Evolutionary conservation across 2,329 filamentous ascomycete genomes (phyloP).

Genomic region (Apiospora arundinis): DNA sequence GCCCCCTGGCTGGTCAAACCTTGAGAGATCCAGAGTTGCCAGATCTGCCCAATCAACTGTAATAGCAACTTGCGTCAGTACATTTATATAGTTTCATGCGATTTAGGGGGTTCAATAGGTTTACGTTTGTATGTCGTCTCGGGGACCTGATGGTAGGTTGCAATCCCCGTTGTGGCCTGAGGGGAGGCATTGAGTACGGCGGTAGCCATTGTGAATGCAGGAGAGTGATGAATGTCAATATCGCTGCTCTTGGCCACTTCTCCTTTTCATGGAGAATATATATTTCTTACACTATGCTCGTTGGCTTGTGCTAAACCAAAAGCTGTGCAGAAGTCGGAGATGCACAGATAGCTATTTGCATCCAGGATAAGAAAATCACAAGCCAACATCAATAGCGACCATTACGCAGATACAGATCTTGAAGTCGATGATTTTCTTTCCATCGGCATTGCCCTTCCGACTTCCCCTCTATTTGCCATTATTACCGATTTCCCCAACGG

Average conservation of each 20-base stretch:
- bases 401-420: not conserved
- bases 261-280: not conserved
- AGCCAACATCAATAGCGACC: not conserved
- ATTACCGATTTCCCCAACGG: not conserved
- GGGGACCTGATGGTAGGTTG: conserved; percentile 42
- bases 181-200: conserved; percentile 25
- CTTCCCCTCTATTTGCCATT: conserved; percentile 21
- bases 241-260: not conserved
- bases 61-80: not conserved
- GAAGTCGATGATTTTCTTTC: not conserved
- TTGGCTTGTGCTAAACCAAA: not conserved
- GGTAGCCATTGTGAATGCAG: not conserved
- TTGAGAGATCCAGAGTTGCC: conserved; percentile 61
- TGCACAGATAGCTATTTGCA: not conserved
- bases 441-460: not conserved
- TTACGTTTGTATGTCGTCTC: conserved; percentile 44
- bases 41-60: conserved; percentile 60
- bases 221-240: not conserved
- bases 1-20: conserved; percentile 59
- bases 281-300: not conserved
- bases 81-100: not conserved
- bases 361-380: not conserved
- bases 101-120: not conserved
- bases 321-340: not conserved
- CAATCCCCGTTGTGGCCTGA: conserved; percentile 29